Evolutionary conservation across 208 protist genomes (phyloP).

Genomic region (Baffinella frigidus): DNA sequence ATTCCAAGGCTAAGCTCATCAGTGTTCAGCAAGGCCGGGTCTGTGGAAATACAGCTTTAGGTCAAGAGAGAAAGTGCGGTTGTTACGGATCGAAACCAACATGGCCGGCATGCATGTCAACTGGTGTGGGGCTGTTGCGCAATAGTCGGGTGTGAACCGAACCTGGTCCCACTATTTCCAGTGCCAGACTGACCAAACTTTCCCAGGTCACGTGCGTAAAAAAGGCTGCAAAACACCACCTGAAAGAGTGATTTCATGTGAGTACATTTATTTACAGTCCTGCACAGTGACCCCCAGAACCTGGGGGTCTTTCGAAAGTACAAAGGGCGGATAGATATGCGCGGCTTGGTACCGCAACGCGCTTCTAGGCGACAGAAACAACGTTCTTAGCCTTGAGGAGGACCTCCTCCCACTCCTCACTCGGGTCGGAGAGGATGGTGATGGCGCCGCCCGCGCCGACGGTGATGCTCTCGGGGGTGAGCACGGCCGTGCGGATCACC

Average conservation of each 20-base stretch:
- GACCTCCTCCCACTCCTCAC: slow-evolving; percentile 75
- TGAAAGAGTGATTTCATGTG: neutral
- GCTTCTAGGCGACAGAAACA: neutral
- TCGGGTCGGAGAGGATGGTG: slow-evolving; percentile 68
- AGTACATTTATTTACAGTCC: too few relatives aligned
- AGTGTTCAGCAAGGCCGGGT: too few relatives aligned
- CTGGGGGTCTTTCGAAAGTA: neutral
- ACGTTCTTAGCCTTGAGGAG: slow-evolving; percentile 71
- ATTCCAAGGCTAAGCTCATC: too few relatives aligned
- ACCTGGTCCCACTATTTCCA: too few relatives aligned
- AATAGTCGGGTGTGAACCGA: too few relatives aligned
- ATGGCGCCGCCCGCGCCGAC: slow-evolving; percentile 75
- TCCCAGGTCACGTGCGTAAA: neutral
- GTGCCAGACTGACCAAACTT: too few relatives aligned
- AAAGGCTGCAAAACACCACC: neutral
- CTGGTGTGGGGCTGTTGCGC: too few relatives aligned
- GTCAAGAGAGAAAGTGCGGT: too few relatives aligned
- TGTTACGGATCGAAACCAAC: too few relatives aligned
- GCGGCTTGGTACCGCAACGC: neutral
- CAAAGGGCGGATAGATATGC: neutral
- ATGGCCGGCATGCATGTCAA: too few relatives aligned
- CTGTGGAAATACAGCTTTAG: too few relatives aligned
- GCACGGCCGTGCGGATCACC: slow-evolving; percentile 73
- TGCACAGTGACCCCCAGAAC: neutral
- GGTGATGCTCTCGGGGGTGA: slow-evolving; percentile 43